Conservation (phyloP, 2,329 filamentous ascomycete species). For the Verruconis gallopava region DNA sequence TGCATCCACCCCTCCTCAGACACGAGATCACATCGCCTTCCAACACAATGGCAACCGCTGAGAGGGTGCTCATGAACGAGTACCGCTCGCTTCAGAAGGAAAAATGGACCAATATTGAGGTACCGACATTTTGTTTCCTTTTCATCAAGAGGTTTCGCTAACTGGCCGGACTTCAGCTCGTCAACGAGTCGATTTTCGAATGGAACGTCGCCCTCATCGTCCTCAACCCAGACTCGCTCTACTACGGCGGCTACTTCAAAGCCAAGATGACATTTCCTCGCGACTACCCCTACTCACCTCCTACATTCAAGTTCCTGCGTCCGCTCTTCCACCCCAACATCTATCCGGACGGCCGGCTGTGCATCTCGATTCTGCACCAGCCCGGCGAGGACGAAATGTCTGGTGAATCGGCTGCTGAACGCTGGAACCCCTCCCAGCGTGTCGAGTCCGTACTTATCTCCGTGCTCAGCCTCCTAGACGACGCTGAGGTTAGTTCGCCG, state of each 20-base stretch:
- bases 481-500: slow-evolving; percentile 83
- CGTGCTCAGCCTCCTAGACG: slow-evolving; percentile 80
- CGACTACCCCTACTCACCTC: slow-evolving; percentile 83
- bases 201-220: slow-evolving; percentile 88
- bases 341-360: slow-evolving; percentile 78
- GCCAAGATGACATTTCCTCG: slow-evolving; percentile 75
- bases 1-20: no score
- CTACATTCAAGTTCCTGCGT: slow-evolving; percentile 68
- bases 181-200: slow-evolving; percentile 70
- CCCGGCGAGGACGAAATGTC: slow-evolving; percentile 89
- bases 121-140: slow-evolving; percentile 23
- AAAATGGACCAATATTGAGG: slow-evolving; percentile 87
- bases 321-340: slow-evolving; percentile 89
- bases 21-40: no score
- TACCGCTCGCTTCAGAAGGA: slow-evolving; percentile 71
- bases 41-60: slow-evolving; percentile 41
- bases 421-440: slow-evolving; percentile 87
- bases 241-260: slow-evolving; percentile 88
- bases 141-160: neutral
- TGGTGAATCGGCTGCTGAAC: slow-evolving; percentile 77
- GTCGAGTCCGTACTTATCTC: slow-evolving; percentile 92
- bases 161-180: slow-evolving; percentile 38
- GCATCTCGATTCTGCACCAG: slow-evolving; percentile 90
- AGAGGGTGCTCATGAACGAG: slow-evolving; percentile 82
- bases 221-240: slow-evolving; percentile 80